Percentiles rank a stretch among this genome's conserved stretches.
phyloP scores from a whole-genome alignment of 305 asterid species.

The Rubia occidens region DNA sequence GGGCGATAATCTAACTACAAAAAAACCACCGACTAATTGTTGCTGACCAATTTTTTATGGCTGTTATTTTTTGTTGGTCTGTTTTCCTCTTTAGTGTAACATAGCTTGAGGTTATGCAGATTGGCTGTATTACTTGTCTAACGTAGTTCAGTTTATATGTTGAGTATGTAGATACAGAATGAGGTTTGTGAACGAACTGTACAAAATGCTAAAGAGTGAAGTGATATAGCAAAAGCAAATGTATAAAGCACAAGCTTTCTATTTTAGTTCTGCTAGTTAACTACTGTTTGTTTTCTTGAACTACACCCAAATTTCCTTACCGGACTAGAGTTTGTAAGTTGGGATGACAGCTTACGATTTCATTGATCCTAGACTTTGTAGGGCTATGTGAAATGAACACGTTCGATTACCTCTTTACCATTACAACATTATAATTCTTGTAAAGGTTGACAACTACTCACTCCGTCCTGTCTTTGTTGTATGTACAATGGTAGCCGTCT shows the following conservation, averaged over 20 bases:
- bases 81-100: slow-evolving; percentile 30
- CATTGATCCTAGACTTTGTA: too few relatives aligned
- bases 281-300: too few relatives aligned
- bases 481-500: too few relatives aligned
- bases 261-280: not conserved
- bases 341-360: too few relatives aligned
- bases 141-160: slow-evolving; percentile 18
- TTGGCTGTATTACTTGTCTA: slow-evolving; percentile 11
- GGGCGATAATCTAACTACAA: slow-evolving; percentile 44
- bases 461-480: too few relatives aligned
- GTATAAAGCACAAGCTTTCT: slow-evolving; percentile 6
- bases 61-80: slow-evolving; percentile 13
- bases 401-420: too few relatives aligned
- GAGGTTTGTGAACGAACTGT: slow-evolving; percentile 20
- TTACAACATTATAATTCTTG: too few relatives aligned
- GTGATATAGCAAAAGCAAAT: slow-evolving; percentile 5
- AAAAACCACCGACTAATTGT: slow-evolving; percentile 32
- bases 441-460: too few relatives aligned
- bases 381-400: too few relatives aligned
- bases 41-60: slow-evolving; percentile 27
- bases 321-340: too few relatives aligned
- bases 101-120: slow-evolving; percentile 31
- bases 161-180: slow-evolving; percentile 42
- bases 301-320: too few relatives aligned
- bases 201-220: slow-evolving; percentile 13